Base-by-base conservation (phyloP, 2,329 filamentous ascomycete genomes). In the Verticillium klebahnii region DNA sequence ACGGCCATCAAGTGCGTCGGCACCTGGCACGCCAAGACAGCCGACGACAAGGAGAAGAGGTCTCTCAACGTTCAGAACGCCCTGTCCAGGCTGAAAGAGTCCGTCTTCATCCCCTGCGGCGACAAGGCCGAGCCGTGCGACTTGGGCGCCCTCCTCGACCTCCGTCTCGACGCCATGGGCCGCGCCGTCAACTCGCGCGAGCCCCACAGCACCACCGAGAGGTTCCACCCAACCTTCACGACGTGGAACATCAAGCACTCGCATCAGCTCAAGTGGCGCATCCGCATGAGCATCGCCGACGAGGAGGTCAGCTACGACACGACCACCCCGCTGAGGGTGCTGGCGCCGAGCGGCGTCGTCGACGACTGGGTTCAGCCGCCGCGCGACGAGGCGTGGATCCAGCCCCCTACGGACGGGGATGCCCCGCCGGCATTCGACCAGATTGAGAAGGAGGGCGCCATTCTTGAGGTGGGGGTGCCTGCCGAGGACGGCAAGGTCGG, bases 1-100 rank as follows among this genome's bases (percentile, higher is more conserved):
- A 68, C 66, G 8, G 32, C 15, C 7, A 61, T 69, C 17, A 45
- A 61, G 25, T 66, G 67, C 32, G 59, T 65, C 6, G 61, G 66
- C 6, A 61, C 45, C 0, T 63, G 62, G 5, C 15, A n/a, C 3
- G 31, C 62, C 19, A 36, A 60, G 7, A 56, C 29, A 1, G 60
- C 25, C 57, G 54, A 60, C 58, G 58, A 59, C 29, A 32, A 17
- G 11, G 58, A 59, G 2, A 37, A 52, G 45, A 7, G 23, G n/a
- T 19, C 37, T 6, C 31, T 25, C 14, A 9, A 59, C 5, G 31
- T 32, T 3, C 45, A 36, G 2, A 25, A 14, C 17, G 29, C 56
- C 56, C 19, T 39, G 7, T 19, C 8, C 29, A 15, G 39, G 25
- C 25, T 32, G 39, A 23, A 29, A 1, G 11, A 31, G 1, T 15